Conservation (phyloP, 148 eudicot species). For the Diospyros kaki region DNA sequence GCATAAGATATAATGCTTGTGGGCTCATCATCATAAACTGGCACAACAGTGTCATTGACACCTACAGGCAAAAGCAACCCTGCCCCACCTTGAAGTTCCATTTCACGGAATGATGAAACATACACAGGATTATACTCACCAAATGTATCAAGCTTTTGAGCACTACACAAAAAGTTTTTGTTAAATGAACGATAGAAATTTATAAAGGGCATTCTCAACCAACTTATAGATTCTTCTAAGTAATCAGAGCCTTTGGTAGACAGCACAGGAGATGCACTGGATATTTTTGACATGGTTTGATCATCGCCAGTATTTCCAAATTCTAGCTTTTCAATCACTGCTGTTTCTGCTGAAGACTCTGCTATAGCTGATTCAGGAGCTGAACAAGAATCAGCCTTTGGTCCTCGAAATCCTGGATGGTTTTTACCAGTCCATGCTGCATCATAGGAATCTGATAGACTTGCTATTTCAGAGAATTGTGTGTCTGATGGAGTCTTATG, state of each 20-base stretch:
- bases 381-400: slow-evolving; percentile 35
- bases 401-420: slow-evolving; percentile 37
- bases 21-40: slow-evolving; percentile 73
- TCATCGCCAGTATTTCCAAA: slow-evolving; percentile 43
- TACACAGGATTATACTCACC: slow-evolving; percentile 67
- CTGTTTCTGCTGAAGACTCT: slow-evolving; percentile 40
- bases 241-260: slow-evolving; percentile 42
- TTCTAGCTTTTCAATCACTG: slow-evolving; percentile 48
- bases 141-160: slow-evolving; percentile 62
- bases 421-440: slow-evolving; percentile 92
- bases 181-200: slow-evolving; percentile 66
- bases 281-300: slow-evolving; percentile 26
- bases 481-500: slow-evolving; percentile 65
- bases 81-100: slow-evolving; percentile 68
- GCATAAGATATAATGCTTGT: slow-evolving; percentile 39
- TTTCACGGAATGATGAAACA: slow-evolving; percentile 57
- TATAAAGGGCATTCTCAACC: slow-evolving; percentile 77
- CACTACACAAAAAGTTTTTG: slow-evolving; percentile 49
- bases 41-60: slow-evolving; percentile 55
- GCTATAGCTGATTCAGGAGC: slow-evolving; percentile 39
- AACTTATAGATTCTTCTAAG: slow-evolving; percentile 54
- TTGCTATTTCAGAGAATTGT: slow-evolving; percentile 35
- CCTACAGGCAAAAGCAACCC: slow-evolving; percentile 74
- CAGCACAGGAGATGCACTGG: slow-evolving; percentile 32
- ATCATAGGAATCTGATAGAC: slow-evolving; percentile 77